phyloP scores from a whole-genome alignment of 352 stramenopile genomes.

The Pythium oligandrum region DNA sequence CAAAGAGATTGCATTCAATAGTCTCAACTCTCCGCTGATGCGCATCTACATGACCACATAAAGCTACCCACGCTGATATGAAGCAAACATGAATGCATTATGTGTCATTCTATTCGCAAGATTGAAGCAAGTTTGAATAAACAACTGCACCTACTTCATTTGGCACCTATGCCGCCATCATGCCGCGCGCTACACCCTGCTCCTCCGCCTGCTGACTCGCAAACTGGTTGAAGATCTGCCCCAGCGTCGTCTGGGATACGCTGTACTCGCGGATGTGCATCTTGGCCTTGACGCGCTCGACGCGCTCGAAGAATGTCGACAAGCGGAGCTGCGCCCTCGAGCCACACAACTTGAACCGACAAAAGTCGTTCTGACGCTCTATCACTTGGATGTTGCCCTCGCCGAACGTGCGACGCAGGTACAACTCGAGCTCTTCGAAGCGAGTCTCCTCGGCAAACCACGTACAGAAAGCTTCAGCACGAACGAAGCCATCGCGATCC shows the following conservation, averaged over 20 bases:
- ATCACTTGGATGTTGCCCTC: conserved; percentile 37
- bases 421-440: conserved; percentile 35
- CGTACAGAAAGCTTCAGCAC: conserved; percentile 33
- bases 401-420: conserved; percentile 42
- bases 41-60: too few relatives aligned
- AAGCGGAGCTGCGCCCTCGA: conserved; percentile 36
- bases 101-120: too few relatives aligned
- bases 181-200: conserved; percentile 47
- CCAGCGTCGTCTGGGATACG: conserved; percentile 86
- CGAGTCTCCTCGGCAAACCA: conserved; percentile 66
- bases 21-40: too few relatives aligned
- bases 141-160: too few relatives aligned
- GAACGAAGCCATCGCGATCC: conserved; percentile 42
- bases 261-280: conserved; percentile 81
- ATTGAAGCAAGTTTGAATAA: too few relatives aligned
- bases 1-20: too few relatives aligned
- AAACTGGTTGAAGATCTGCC: conserved; percentile 93
- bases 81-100: too few relatives aligned
- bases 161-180: conserved; percentile 3
- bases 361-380: conserved; percentile 70
- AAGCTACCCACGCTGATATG: too few relatives aligned
- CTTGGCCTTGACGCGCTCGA: conserved; percentile 51
- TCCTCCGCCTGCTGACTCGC: conserved; percentile 73
- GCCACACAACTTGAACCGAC: conserved; percentile 58
- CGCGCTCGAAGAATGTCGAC: conserved; percentile 58